phyloP scores from a whole-genome alignment of 257 asterid species.

The Phtheirospermum japonicum region DNA sequence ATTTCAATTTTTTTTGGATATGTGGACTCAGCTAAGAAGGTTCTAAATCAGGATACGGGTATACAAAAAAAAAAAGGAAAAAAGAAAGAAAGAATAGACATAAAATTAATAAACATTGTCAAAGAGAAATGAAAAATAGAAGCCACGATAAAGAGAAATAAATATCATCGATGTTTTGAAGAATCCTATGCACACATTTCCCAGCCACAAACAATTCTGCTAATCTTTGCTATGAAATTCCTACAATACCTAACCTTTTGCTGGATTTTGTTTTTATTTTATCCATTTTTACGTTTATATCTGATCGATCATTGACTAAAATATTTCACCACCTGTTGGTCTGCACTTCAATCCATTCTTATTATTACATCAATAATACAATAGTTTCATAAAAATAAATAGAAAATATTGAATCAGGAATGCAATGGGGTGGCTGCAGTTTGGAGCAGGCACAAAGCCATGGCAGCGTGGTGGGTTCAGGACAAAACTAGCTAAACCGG shows the following conservation, averaged over 20 bases:
- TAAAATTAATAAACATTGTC: not conserved
- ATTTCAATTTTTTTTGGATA: not conserved
- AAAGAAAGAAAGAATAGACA: too few species aligned
- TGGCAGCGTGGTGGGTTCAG: conserved; percentile 1
- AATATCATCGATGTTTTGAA: not conserved
- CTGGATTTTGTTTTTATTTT: not conserved
- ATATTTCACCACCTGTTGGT: not conserved
- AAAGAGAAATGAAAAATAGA: not conserved
- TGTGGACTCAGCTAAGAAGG: not conserved
- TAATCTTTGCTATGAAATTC: conserved; percentile 3
- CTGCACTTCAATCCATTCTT: conserved; percentile 6
- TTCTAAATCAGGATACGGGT: not conserved
- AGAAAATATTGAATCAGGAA: conserved; percentile 2
- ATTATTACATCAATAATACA: not conserved
- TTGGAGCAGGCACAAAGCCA: not conserved
- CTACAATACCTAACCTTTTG: not conserved
- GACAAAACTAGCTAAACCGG: not conserved
- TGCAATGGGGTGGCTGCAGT: not conserved
- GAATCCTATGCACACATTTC: not conserved
- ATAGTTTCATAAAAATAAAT: not conserved
- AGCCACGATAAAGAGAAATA: not conserved
- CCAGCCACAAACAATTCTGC: not conserved
- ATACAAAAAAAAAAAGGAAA: too few species aligned
- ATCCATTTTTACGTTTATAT: not conserved
- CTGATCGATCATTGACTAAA: not conserved